Base-by-base conservation (phyloP, 75 land plant species). In the Selaginella moellendorffii region DNA sequence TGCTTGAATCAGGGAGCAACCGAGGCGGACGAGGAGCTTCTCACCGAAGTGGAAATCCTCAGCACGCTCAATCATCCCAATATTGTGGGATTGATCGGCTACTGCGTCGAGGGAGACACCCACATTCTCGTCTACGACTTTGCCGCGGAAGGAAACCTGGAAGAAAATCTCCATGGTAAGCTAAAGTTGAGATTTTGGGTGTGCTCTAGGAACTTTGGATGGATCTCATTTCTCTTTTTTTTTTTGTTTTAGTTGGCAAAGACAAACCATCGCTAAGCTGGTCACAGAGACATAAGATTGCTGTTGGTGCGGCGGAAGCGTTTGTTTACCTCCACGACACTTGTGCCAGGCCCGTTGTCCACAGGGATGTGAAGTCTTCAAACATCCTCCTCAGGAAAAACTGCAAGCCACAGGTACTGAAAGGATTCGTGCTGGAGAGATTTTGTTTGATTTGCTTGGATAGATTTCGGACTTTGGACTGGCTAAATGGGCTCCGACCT, bases 391-490 rank as follows among this genome's bases (percentile, higher is more conserved):
- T 87, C 5, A 73, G 82, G 14, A 80, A 82, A 63, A 82, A 77
- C 62, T 80, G 77, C 75, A 80, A 87, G 54, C 91, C 91, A 42
- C 83, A 80, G 90, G 90, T 81, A 54, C 0, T 30, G 23, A n/a
- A 24, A 0, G 30, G 9, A 20, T 19, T 53, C 1, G 26, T 28
- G 21, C 53, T 27, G 10, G 17, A 17, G 1, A 2, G 2, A 21
- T 56, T 69, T 26, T 27, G 26, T 21, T 24, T 26, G 23, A 22
- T 22, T 14, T 52, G 31, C 1, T 9, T 23, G 14, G 22, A 24
- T 79, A 91, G 97, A 68, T 91, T 60, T 77, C 89, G 29, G 97
- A 91, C 76, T 91, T 91, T 85, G 97, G 97, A 28, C 86, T 91
- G 54, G 97, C 97, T 22, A 74, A 71, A 62, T 88, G 86, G 86